These are phyloP conservation scores for Fusarium nelsonii DNA, from an alignment of 2,329 filamentous ascomycete species.

Conservation along the genomic window DNA sequence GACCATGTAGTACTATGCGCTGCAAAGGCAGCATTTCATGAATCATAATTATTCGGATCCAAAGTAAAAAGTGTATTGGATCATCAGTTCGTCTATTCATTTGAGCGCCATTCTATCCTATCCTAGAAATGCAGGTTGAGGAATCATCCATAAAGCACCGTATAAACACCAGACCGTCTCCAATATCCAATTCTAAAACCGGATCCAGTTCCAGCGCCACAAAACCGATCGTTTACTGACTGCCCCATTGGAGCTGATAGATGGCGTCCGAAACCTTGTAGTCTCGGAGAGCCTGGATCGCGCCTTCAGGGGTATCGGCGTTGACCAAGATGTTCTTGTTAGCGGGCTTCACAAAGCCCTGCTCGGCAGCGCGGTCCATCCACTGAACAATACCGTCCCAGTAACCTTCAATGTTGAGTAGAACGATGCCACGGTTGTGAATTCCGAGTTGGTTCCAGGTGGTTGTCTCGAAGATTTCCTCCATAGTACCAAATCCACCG, in stretches of 20 bases:
- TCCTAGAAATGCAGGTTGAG: slow-evolving; percentile 25
- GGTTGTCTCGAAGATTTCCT: slow-evolving; percentile 91
- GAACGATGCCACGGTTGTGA: slow-evolving; percentile 80
- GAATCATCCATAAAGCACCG: slow-evolving; percentile 21
- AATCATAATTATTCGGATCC: slow-evolving; percentile 34
- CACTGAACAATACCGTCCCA: slow-evolving; percentile 89
- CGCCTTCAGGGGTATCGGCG: slow-evolving; percentile 77
- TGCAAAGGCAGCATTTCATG: slow-evolving; percentile 49
- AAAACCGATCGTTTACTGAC: slow-evolving; percentile 60
- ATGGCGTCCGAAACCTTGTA: slow-evolving; percentile 82
- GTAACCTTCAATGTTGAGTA: slow-evolving; percentile 90
- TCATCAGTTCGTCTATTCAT: slow-evolving; percentile 46
- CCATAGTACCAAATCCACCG: slow-evolving; percentile 93
- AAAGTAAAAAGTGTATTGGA: slow-evolving; percentile 20
- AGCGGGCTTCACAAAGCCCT: slow-evolving; percentile 79
- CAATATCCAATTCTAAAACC: slow-evolving; percentile 19
- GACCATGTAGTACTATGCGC: slow-evolving; percentile 55
- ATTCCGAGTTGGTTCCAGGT: slow-evolving; percentile 99
- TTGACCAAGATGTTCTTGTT: slow-evolving; percentile 85
- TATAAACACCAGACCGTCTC: slow-evolving; percentile 36
- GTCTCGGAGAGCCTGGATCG: slow-evolving; percentile 74
- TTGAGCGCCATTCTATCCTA: slow-evolving; percentile 38
- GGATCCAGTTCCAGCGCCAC: slow-evolving; percentile 25
- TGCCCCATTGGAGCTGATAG: slow-evolving; percentile 85
- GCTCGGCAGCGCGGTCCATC: slow-evolving; percentile 79